Percentiles rank a stretch among this genome's conserved stretches.
These are phyloP conservation scores for Pseudocercospora crystallina DNA, from an alignment of 2,329 filamentous ascomycete species.

Conservation along the genomic window DNA sequence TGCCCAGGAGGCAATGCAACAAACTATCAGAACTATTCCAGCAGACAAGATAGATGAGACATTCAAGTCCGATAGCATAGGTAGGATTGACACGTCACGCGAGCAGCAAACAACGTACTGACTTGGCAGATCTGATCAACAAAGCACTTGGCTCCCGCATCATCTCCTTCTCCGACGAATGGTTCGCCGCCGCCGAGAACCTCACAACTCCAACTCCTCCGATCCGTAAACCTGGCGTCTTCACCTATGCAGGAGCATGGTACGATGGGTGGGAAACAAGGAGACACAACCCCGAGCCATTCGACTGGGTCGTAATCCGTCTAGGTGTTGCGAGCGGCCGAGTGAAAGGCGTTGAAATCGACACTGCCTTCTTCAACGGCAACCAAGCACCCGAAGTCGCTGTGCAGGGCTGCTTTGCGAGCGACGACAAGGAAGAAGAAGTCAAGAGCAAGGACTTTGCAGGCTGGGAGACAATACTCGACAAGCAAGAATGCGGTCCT, in stretches of 20 bases:
- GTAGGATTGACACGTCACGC: constrained; percentile 26
- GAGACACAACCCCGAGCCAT: constrained; percentile 57
- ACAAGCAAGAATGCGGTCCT: constrained; percentile 70
- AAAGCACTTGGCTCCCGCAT: constrained; percentile 52
- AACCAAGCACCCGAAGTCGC: constrained; percentile 80
- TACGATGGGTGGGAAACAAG: constrained; percentile 66
- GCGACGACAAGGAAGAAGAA: constrained; percentile 62
- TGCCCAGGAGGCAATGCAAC: constrained; percentile 29
- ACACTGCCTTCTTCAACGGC: constrained; percentile 78
- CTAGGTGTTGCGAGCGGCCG: constrained; percentile 67
- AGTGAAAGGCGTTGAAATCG: constrained; percentile 73
- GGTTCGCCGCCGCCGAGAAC: constrained; percentile 60
- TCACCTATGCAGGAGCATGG: constrained; percentile 61
- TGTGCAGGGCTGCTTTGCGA: constrained; percentile 71
- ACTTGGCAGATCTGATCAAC: constrained; percentile 51
- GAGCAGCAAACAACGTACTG: background rate
- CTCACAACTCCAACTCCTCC: constrained; percentile 58
- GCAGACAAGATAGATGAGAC: constrained; percentile 53
- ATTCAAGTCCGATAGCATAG: constrained; percentile 57
- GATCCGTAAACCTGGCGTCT: constrained; percentile 58
- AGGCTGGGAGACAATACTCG: constrained; percentile 70
- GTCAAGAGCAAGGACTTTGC: constrained; percentile 47
- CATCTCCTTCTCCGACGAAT: constrained; percentile 60
- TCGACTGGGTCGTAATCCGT: constrained; percentile 61
- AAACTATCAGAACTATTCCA: constrained; percentile 39